These are phyloP conservation scores for Trametopsis cervina DNA, from an alignment of 768 basidiomycete genomes.

Conservation along the genomic window DNA sequence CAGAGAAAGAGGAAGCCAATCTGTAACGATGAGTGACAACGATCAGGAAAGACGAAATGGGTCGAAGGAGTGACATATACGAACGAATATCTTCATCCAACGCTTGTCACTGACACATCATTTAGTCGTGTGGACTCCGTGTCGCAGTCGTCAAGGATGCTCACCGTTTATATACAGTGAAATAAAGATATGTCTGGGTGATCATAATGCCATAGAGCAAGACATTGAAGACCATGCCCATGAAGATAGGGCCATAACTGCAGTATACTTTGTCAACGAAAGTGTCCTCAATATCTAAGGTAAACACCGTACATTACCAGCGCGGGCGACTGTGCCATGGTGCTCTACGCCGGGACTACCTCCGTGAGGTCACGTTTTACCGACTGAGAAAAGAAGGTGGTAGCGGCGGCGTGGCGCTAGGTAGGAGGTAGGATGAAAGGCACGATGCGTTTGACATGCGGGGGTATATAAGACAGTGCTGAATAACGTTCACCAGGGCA, in stretches of 20 bases:
- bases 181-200: constrained; percentile 27
- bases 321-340: neutral
- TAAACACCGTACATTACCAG: neutral
- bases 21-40: constrained; percentile 8
- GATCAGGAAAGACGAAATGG: neutral
- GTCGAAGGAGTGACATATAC: neutral
- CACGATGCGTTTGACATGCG: too few relatives aligned
- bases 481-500: too few relatives aligned
- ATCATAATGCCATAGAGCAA: constrained; percentile 29
- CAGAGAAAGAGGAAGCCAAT: constrained; percentile 14
- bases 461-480: too few relatives aligned
- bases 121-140: neutral
- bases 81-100: constrained; percentile 18
- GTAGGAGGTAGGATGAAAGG: too few relatives aligned
- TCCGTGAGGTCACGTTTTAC: neutral
- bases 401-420: too few relatives aligned
- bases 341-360: neutral
- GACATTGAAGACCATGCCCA: constrained; percentile 29
- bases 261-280: constrained; percentile 6
- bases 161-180: constrained; percentile 14
- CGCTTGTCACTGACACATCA: constrained; percentile 13
- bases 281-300: neutral
- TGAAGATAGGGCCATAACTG: constrained; percentile 30
- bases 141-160: neutral
- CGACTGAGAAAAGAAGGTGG: too few relatives aligned